Evolutionary conservation across 257 asterid genomes (phyloP).

Genomic region (Solanum chaucha): DNA sequence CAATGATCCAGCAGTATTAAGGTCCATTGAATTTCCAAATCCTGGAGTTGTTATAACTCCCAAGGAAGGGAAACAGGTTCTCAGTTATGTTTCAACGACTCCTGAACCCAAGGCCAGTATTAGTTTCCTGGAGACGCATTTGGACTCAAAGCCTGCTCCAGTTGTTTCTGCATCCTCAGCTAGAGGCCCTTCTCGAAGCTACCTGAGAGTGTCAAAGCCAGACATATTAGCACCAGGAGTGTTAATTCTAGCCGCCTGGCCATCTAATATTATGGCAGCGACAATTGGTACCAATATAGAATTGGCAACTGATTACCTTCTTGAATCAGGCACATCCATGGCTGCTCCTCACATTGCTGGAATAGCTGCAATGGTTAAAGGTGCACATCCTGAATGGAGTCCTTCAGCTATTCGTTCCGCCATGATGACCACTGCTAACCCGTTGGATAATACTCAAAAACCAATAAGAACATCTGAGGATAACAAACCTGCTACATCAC

Average conservation of each 20-base stretch:
- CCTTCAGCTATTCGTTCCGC: conserved; percentile 37
- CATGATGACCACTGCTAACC: conserved; percentile 29
- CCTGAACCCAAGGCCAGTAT: conserved; percentile 14
- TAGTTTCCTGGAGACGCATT: conserved; percentile 16
- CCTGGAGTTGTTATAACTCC: conserved; percentile 18
- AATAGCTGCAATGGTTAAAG: conserved; percentile 27
- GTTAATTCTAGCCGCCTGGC: conserved; percentile 29
- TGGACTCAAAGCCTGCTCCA: conserved; percentile 21
- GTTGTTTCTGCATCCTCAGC: conserved; percentile 30
- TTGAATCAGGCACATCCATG: conserved; percentile 33
- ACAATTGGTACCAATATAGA: conserved; percentile 8
- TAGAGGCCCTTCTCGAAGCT: conserved; percentile 32
- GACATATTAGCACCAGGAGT: conserved; percentile 38
- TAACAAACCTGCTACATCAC: background rate
- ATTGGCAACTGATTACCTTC: conserved; percentile 15
- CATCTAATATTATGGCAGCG: background rate
- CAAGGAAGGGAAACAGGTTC: conserved; percentile 1
- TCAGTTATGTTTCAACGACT: conserved; percentile 7
- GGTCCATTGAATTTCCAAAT: conserved; percentile 1
- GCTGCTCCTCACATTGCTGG: conserved; percentile 39
- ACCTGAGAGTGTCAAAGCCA: conserved; percentile 24
- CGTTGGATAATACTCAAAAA: conserved; percentile 7
- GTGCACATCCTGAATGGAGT: conserved; percentile 42
- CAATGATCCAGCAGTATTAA: background rate
- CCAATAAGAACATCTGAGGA: conserved; percentile 4